phyloP scores from a whole-genome alignment of 1,284 basidiomycete species.

The Pseudozyma tsukubaensis region DNA sequence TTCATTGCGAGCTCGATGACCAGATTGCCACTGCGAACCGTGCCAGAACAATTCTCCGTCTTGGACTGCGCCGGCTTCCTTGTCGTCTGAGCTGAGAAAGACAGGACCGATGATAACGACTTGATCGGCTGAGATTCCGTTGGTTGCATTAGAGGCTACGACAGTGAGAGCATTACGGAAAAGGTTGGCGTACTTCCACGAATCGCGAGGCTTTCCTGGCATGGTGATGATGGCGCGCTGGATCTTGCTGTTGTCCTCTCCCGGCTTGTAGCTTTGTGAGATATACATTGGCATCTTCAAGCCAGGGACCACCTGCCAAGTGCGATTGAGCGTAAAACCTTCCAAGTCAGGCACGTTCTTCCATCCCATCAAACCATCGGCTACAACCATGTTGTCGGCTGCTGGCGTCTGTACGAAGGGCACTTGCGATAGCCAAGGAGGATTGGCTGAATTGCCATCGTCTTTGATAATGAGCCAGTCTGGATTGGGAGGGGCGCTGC shows the following conservation, averaged over 20 bases:
- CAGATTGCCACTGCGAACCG: conserved; percentile 61
- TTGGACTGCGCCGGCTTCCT: conserved; percentile 43
- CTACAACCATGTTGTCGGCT: conserved; percentile 8
- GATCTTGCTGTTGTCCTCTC: conserved; percentile 41
- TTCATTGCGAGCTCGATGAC: conserved; percentile 49
- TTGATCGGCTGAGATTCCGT: conserved; percentile 31
- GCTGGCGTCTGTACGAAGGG: conserved; percentile 38
- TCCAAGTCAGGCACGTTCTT: conserved; percentile 38
- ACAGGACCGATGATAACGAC: conserved; percentile 56
- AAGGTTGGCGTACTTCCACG: conserved; percentile 64
- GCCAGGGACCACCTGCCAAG: conserved; percentile 32
- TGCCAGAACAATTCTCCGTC: conserved; percentile 50
- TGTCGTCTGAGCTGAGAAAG: conserved; percentile 56
- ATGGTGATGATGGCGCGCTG: conserved; percentile 58
- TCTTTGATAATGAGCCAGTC: conserved; percentile 47
- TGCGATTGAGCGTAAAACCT: conserved; percentile 57
- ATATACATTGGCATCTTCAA: conserved; percentile 57
- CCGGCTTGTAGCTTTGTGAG: conserved; percentile 36
- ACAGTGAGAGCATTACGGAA: conserved; percentile 51
- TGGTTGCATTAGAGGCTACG: conserved; percentile 38
- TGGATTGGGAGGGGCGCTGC: conserved; percentile 17
- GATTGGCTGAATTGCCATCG: conserved; percentile 34
- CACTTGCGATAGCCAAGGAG: conserved; percentile 32
- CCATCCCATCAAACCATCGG: conserved; percentile 38
- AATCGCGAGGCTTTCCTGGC: conserved; percentile 63